Evolutionary conservation across 768 basidiomycete genomes (phyloP).

Genomic region (Brasilioporus rufonigricans): DNA sequence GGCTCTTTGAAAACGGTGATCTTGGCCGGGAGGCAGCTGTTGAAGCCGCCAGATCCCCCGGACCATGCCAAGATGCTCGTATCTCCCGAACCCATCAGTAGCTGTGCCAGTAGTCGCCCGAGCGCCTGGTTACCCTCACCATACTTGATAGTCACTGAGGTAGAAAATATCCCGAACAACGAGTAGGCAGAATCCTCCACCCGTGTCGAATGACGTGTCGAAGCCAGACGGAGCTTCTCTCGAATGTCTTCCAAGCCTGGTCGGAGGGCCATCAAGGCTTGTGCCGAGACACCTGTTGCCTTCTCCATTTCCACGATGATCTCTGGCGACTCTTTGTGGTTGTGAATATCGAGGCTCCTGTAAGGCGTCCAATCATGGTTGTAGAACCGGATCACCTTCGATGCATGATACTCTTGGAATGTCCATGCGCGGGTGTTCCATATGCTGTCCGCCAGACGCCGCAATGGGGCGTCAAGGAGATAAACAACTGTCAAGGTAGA

Average conservation of each 20-base stretch:
- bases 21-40: background rate
- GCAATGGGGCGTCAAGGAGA: background rate
- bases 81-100: background rate
- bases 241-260: background rate
- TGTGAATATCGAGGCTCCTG: background rate
- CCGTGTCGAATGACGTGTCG: background rate
- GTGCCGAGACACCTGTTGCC: background rate
- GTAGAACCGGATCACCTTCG: background rate
- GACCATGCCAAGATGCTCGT: background rate
- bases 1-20: background rate
- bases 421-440: background rate
- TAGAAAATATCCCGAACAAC: background rate
- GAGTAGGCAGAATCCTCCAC: background rate
- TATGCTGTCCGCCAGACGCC: background rate
- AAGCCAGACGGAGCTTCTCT: background rate
- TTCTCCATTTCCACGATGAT: background rate
- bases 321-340: background rate
- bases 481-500: background rate
- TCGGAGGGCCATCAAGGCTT: background rate
- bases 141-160: background rate
- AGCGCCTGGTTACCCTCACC: background rate
- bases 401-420: background rate
- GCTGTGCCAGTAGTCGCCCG: background rate
- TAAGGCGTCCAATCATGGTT: background rate
- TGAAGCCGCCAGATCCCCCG: background rate